Evolutionary conservation across 495 filamentous ascomycete genomes (phyloP), one percentile per base, ranked within the genome.

Genomic region (Astrocystis sublimbata): DNA sequence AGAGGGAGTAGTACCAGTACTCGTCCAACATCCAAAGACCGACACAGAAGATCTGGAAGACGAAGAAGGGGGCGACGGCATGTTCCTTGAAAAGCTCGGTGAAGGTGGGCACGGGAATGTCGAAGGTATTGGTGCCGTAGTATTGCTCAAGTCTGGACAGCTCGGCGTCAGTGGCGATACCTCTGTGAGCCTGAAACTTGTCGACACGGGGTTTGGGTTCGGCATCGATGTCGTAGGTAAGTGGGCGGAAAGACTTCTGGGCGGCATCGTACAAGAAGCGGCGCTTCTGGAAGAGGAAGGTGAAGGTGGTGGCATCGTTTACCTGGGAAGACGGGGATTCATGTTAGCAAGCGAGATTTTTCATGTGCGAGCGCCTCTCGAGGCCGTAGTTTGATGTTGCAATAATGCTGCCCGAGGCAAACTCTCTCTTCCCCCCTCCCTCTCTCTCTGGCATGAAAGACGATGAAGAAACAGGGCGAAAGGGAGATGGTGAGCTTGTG

Each of bases 1-100:
- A 99, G 12, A 99, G 83, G 62, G 94, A 99, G 75, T 98, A 99
- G 78, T 99, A 99, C 94, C 94, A 99, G 78, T 97, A 98, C 77
- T 99, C 94, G 74, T 99, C 94, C 74, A 99, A 74, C 88, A 97
- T 91, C 94, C 94, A 99, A 62, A 99, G 79, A 28, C 96, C 94
- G 59, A 99, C 94, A 65, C 96, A 98, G 80, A 99, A 99, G 41
- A 99, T 81, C 79, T 99, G 94, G 78, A 99, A 99, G 53, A 99
- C 92, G 75, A 99, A 99, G 83, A 99, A 99, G 12, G 94, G 94
- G 31, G 94, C 94, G 33, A 99, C 94, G 23, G 94, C 93, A 77
- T 99, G 94, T 75, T 99, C 96, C 76, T 94, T 88, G 84, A 96
- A 99, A 52, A 99, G 86, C 77, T 99, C 94, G 36, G 88, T 85